Evolutionary conservation across 257 asterid genomes (phyloP), one percentile per base, ranked within the genome.

Genomic region (Perilla frutescens): DNA sequence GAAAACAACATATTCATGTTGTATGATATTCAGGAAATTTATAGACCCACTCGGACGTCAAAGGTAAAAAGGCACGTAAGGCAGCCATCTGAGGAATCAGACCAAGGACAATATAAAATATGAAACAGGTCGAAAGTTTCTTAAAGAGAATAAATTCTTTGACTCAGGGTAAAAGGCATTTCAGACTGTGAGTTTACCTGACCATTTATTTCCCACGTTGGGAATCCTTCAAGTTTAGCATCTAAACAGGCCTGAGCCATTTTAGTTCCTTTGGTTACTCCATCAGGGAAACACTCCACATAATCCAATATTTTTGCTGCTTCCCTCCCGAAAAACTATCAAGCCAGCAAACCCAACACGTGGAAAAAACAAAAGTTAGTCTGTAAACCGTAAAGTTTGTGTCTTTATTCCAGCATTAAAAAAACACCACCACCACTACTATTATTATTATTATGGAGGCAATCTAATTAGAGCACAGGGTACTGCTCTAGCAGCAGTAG

Each of bases 201-300:
- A 40, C 90, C 98, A 60, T 91, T 89, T 73, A 94, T 90, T 75
- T 81, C 82, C 99, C 99, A 94, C 71, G 96, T 88, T 2, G 98
- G 99, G 76, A 94, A 94, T 40, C 96, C 99, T 84, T 92, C 89
- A 32, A 94, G 88, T 77, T 89, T 87, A 57, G 70, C 84, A 62
- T 85, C 92, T 64, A 77, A 32, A 80, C 99, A 94, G 44, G 88
- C 96, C 73, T 91, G 76, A 44, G 82, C 87, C 86, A 94, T 94
- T 78, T 79, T 87, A 67, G 74, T 86, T 73, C 93, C 96, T 85
- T 78, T 89, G 84, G 69, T 84, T 50, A 86, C 82, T 70, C 98
- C 98, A 64, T 87, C 79, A 44, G 98, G 99, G 78, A 90, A 94
- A 88, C 99, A 94, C 81, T 94, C 98, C 73, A 90, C 94, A 76